Conservation (phyloP, 345 rosid species). For the Citrus cavaleriei region DNA sequence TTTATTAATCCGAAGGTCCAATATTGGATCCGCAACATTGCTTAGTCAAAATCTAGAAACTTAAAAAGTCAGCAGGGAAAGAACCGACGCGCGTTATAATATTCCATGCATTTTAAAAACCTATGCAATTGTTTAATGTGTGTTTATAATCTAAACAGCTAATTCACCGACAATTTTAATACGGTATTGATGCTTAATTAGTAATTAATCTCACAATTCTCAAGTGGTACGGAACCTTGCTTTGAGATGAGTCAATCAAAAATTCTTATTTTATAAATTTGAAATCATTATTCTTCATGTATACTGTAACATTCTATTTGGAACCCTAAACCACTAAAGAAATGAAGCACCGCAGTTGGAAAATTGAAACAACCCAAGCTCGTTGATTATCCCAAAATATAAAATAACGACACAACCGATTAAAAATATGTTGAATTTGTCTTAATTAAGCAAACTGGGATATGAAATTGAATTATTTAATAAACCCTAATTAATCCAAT, state of each 20-base stretch:
- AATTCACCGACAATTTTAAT: not conserved
- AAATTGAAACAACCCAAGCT: not conserved
- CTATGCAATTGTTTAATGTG: not conserved
- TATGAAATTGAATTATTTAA: not conserved
- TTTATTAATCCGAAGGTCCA: not conserved
- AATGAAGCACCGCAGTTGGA: not conserved
- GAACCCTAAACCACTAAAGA: not conserved
- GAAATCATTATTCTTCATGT: too few species aligned
- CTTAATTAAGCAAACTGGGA: not conserved
- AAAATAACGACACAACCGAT: not conserved
- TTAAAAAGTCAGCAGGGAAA: not conserved
- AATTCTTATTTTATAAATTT: too few species aligned
- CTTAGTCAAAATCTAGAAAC: not conserved
- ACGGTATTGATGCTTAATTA: not conserved
- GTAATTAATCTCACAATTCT: not conserved
- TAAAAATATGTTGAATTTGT: not conserved
- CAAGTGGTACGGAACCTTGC: conserved; percentile 11
- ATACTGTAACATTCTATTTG: conserved; percentile 1
- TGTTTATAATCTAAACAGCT: not conserved
- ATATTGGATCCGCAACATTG: not conserved
- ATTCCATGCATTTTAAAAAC: not conserved
- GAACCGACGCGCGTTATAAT: not conserved
- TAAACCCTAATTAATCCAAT: not conserved
- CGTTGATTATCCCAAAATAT: not conserved
- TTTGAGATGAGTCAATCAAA: not conserved